phyloP scores from a whole-genome alignment of 495 filamentous ascomycete genomes.

The Glarea lozoyensis region DNA sequence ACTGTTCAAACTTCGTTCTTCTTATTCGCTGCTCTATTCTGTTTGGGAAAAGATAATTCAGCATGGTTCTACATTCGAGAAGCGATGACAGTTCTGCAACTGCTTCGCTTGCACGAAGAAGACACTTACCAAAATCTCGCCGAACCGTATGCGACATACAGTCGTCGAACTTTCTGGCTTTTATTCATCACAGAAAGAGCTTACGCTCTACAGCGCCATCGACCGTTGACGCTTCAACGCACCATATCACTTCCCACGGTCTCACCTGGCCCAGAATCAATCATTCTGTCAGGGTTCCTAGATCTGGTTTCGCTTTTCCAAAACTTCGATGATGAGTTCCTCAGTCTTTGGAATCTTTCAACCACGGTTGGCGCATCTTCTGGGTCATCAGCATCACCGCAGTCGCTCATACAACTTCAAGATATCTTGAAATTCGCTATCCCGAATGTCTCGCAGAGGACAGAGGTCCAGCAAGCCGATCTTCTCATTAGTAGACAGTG shows the following conservation, averaged over 20 bases:
- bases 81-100: constrained; percentile 9
- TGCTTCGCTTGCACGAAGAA: constrained; percentile 10
- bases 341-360: constrained; percentile 8
- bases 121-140: constrained; percentile 1
- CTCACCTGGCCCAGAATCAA: not conserved
- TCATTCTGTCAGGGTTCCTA: constrained; percentile 4
- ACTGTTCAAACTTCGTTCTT: constrained; percentile 25
- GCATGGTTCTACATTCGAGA: constrained; percentile 16
- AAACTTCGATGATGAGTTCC: constrained; percentile 3
- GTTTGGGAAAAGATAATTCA: constrained; percentile 4
- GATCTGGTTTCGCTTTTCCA: constrained; percentile 1
- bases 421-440: not conserved
- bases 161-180: constrained; percentile 14
- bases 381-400: not conserved
- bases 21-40: constrained; percentile 13
- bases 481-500: constrained; percentile 51
- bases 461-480: constrained; percentile 43
- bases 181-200: constrained; percentile 13
- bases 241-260: constrained; percentile 8
- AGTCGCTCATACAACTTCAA: not conserved
- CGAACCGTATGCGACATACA: constrained; percentile 1
- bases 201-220: constrained; percentile 12
- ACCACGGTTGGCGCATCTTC: too few species aligned
- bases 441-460: constrained; percentile 1
- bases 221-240: constrained; percentile 9